Percentiles rank a stretch among this genome's conserved stretches.
These are phyloP conservation scores for Citrullus colocynthis DNA, from an alignment of 306 rosid species.

Conservation along the genomic window DNA sequence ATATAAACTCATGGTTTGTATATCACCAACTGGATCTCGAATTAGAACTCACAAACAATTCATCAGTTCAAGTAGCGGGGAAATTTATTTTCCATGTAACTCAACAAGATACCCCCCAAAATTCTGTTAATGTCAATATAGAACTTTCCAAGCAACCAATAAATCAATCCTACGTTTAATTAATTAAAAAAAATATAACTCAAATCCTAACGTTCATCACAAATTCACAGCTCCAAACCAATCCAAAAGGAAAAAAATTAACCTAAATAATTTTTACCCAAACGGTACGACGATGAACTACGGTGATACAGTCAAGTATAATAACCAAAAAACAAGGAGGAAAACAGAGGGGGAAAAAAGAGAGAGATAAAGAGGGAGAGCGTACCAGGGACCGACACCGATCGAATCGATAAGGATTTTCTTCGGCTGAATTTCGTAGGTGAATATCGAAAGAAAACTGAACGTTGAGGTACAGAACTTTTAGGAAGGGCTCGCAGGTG, in stretches of 20 bases:
- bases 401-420: conserved; percentile 49
- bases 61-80: background rate
- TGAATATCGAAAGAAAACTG: conserved; percentile 34
- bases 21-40: background rate
- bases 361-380: background rate
- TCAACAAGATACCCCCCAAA: background rate
- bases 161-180: background rate
- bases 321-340: background rate
- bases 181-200: background rate
- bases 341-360: background rate
- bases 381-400: conserved; percentile 49
- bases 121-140: background rate
- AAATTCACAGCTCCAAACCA: background rate
- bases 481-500: conserved; percentile 20
- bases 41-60: background rate
- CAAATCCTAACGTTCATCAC: background rate
- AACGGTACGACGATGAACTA: background rate
- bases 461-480: conserved; percentile 16
- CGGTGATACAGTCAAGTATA: background rate
- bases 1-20: background rate
- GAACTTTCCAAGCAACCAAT: background rate
- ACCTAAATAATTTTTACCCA: background rate
- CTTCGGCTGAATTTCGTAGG: conserved; percentile 21
- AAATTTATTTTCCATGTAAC: background rate
- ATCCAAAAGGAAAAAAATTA: background rate